Conservation (phyloP, 2,329 filamentous ascomycete species). For the Polytolypa hystricis region DNA sequence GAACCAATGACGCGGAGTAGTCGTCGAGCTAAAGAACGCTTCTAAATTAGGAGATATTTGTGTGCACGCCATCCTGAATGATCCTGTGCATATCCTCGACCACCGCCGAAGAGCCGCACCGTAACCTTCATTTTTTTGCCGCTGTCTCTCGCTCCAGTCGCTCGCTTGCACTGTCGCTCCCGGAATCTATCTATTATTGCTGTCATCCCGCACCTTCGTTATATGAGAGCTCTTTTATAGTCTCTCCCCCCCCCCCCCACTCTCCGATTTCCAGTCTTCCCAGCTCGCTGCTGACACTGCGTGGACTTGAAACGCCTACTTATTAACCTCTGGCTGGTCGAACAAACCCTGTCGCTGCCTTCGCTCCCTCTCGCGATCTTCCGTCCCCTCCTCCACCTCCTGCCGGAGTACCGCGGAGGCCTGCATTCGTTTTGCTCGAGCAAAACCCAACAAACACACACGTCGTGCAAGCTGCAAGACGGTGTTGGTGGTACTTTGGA, state of each 20-base stretch:
- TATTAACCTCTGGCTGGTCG: neutral
- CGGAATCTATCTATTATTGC: neutral
- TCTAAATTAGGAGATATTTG: no score
- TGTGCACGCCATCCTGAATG: no score
- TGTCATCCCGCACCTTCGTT: neutral
- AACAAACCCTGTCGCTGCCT: neutral
- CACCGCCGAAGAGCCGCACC: no score
- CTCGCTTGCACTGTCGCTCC: slow-evolving; percentile 4
- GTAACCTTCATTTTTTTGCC: slow-evolving; percentile 3
- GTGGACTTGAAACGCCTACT: slow-evolving; percentile 1
- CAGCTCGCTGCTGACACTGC: no score
- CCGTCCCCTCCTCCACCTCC: slow-evolving; percentile 2
- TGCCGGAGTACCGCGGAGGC: neutral
- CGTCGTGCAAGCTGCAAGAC: no score
- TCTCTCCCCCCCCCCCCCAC: neutral
- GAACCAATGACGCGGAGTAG: no score
- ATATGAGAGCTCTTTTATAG: neutral
- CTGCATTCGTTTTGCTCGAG: neutral
- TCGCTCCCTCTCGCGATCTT: neutral
- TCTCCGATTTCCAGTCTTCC: neutral
- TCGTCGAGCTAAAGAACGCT: no score
- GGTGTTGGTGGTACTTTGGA: neutral
- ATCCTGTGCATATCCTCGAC: no score
- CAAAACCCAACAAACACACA: no score
- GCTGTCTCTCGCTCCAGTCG: slow-evolving; percentile 2